Base-by-base conservation (phyloP, 1,284 basidiomycete genomes). In the Porogramme epimiltina region DNA sequence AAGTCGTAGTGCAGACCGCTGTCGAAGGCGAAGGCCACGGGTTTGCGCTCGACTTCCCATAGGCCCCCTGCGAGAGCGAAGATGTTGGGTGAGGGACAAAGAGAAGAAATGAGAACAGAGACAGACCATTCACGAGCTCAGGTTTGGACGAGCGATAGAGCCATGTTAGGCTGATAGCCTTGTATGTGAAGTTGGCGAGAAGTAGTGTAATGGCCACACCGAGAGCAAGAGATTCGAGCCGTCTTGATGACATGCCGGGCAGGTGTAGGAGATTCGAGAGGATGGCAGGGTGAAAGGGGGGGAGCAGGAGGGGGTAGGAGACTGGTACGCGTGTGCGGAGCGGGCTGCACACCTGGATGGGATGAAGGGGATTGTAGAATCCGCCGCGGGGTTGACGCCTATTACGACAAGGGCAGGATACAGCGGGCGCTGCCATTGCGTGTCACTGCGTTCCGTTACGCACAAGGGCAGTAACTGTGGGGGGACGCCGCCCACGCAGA, bases 1-100 rank as follows among this genome's bases (percentile, higher is more conserved):
- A 57, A 41, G 40, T 51, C 55, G 46, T 60, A 55, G 45, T 44
- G 56, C 24, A 54, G 51, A 24, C 54, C 54, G 45, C 47, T 45
- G 50, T 62, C 58, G 45, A 60, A 58, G 25, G 57, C 48, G 50
- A 60, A 52, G 3, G 47, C 50, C 6, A 62, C 60, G 42, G 52
- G 56, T 38, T 47, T 47, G 28, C 60, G 54, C 40, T 60, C 58
- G 36, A 57, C 51, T 18, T 55, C 44, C 54, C 54, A 57, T 6
- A 54, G 38, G 11, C 57, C 57, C 11, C 47, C 57, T 59, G 39
- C 5, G 4, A 19, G 11, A 18, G 10, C 31, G 13, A 28, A 20
- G 9, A 24, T 5, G 34, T 31, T 8, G 19, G 24, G 24, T 33
- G 33, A 26, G 31, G 4, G 4, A 3, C 11, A n/a, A n/a, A n/a